Evolutionary conservation across 164 flowering plant genomes (phyloP).

Genomic region (Aristolochia contorta): DNA sequence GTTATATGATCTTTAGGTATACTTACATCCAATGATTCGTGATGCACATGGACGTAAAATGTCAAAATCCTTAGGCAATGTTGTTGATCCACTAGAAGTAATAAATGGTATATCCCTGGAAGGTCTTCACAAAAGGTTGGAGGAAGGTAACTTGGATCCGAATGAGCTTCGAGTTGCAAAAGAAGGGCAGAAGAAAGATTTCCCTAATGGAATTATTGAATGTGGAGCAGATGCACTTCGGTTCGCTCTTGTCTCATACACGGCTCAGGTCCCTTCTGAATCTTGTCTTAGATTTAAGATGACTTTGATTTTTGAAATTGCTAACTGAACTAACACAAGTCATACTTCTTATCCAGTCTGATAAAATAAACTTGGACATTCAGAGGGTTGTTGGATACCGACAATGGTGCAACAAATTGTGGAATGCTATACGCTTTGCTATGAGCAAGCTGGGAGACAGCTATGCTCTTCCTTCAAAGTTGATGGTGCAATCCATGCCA

Average conservation of each 20-base stretch:
- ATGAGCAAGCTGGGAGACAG: conserved; percentile 79
- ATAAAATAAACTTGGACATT: conserved; percentile 87
- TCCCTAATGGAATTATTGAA: conserved; percentile 79
- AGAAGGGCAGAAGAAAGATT: conserved; percentile 76
- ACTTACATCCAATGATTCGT: conserved; percentile 94
- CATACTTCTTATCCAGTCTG: conserved; percentile 58
- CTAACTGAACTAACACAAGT: background rate
- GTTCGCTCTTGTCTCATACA: conserved; percentile 70
- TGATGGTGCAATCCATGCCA: conserved; percentile 39
- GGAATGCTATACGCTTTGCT: conserved; percentile 92
- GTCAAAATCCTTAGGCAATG: conserved; percentile 98
- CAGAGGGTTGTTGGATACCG: conserved; percentile 96
- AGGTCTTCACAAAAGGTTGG: conserved; percentile 78
- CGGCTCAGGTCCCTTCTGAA: conserved; percentile 69
- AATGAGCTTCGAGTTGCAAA: conserved; percentile 49
- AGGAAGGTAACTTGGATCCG: conserved; percentile 80
- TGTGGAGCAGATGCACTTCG: conserved; percentile 98
- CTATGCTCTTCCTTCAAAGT: conserved; percentile 40
- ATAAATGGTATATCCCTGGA: conserved; percentile 77
- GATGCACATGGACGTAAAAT: conserved; percentile 99
- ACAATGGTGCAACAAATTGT: conserved; percentile 95
- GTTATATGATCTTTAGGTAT: conserved; percentile 43
- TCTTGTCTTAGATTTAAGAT: background rate
- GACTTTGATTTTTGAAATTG: background rate
- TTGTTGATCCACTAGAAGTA: conserved; percentile 91